Evolutionary conservation across 1,284 basidiomycete species (phyloP).

Genomic region (Malassezia pachydermatis): DNA sequence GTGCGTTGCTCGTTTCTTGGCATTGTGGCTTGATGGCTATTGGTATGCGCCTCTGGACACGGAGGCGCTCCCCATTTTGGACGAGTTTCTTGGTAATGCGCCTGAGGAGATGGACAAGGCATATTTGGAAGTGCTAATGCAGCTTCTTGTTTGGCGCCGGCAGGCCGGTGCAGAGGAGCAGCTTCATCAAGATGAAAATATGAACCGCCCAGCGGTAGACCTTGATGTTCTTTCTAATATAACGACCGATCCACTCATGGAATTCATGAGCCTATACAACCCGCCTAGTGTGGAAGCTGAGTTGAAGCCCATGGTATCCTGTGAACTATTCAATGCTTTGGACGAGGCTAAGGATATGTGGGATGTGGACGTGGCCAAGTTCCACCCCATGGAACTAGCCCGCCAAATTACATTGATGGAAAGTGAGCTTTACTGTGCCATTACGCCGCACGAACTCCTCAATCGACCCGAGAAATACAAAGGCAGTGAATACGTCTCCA

Average conservation of each 20-base stretch:
- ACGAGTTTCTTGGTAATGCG: conserved; percentile 60
- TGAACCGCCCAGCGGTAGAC: too few species aligned
- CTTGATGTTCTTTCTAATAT: too few species aligned
- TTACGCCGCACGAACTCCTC: conserved; percentile 50
- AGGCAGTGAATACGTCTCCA: neutral
- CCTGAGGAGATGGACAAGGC: too few species aligned
- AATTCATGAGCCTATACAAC: too few species aligned
- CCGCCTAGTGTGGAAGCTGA: too few species aligned
- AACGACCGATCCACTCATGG: too few species aligned
- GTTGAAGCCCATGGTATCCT: conserved; percentile 80
- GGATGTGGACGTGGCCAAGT: conserved; percentile 60
- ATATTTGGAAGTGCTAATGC: neutral
- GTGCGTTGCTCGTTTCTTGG: conserved; percentile 73
- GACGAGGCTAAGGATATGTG: conserved; percentile 50
- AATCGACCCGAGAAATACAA: conserved; percentile 37
- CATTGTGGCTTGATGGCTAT: conserved; percentile 80
- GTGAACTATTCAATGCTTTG: conserved; percentile 56
- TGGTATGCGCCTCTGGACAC: conserved; percentile 59
- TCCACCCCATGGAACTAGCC: conserved; percentile 61
- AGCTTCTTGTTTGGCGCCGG: conserved; percentile 18
- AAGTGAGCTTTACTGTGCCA: conserved; percentile 45
- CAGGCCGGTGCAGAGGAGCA: conserved; percentile 22
- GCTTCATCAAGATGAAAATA: too few species aligned
- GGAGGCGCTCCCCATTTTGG: conserved; percentile 54
- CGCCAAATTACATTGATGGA: conserved; percentile 52